phyloP scores from a whole-genome alignment of 2,329 filamentous ascomycete species.

The Aspergillus persii region DNA sequence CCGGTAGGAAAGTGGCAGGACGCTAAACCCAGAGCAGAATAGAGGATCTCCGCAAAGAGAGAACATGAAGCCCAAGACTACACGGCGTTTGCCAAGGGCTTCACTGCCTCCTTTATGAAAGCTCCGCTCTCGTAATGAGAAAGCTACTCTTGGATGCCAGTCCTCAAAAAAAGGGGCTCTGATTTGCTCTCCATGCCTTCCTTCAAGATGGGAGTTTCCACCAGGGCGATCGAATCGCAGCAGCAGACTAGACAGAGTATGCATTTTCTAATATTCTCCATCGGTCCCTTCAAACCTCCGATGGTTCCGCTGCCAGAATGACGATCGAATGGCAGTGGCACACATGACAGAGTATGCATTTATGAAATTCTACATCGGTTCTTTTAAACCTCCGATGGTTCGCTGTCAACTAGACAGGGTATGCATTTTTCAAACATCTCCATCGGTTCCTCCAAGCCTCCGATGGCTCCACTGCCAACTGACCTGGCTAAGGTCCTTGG shows the following conservation, averaged over 20 bases:
- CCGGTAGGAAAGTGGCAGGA: background rate
- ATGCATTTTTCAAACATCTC: too few species aligned
- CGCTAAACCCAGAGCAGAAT: background rate
- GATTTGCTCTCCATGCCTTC: background rate
- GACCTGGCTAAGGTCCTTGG: slow-evolving; percentile 3
- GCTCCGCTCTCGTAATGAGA: background rate
- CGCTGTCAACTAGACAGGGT: too few species aligned
- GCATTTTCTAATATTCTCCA: background rate
- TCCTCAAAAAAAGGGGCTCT: background rate
- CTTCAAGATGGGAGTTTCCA: too few species aligned
- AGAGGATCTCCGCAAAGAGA: background rate
- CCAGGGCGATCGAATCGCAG: background rate
- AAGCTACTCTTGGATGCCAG: background rate
- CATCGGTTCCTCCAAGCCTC: too few species aligned
- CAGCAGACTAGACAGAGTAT: background rate
- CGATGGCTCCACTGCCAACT: background rate
- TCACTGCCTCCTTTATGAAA: slow-evolving; percentile 3
- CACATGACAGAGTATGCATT: too few species aligned
- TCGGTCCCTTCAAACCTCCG: background rate
- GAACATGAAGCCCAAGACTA: background rate
- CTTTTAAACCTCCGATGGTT: too few species aligned
- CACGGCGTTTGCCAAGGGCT: background rate
- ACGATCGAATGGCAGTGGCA: background rate
- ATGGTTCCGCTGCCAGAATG: background rate
- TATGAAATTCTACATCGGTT: too few species aligned